Percentiles rank a stretch among this genome's conserved stretches.
These are phyloP conservation scores for Coniochaeta prunicola DNA, from an alignment of 2,329 filamentous ascomycete species.

Conservation along the genomic window DNA sequence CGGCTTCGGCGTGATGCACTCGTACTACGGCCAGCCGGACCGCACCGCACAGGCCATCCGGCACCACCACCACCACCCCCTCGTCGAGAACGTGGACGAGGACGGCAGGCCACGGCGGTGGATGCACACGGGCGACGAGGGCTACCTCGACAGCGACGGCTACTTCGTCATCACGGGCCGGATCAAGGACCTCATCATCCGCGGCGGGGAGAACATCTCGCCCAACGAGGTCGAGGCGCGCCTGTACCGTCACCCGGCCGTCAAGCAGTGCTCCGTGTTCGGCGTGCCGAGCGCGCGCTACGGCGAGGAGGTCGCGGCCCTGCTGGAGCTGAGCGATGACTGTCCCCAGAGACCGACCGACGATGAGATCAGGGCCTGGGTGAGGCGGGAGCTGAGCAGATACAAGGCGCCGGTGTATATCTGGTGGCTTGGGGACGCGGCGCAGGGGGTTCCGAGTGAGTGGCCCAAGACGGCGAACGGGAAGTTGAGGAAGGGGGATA, in stretches of 20 bases:
- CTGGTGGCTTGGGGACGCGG: constrained; percentile 77
- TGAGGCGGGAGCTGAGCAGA: constrained; percentile 57
- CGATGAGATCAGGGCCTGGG: constrained; percentile 63
- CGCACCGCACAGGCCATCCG: constrained; percentile 62
- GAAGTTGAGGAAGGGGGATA: constrained; percentile 92
- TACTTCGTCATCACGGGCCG: constrained; percentile 85
- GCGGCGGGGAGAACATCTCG: constrained; percentile 93
- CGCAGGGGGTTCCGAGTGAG: too few species aligned
- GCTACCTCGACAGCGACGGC: constrained; percentile 71
- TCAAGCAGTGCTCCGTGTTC: constrained; percentile 74
- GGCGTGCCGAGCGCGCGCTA: constrained; percentile 76
- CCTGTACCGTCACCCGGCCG: constrained; percentile 61
- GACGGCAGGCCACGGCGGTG: constrained; percentile 54
- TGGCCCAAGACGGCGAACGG: constrained; percentile 94
- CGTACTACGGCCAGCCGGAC: constrained; percentile 72
- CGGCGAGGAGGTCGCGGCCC: constrained; percentile 82
- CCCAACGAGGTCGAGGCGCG: constrained; percentile 89
- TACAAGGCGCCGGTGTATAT: constrained; percentile 83
- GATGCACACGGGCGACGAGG: constrained; percentile 94
- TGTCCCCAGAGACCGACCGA: constrained; percentile 31
- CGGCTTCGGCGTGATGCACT: constrained; percentile 86
- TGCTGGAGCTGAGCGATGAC: constrained; percentile 52
- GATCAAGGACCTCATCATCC: constrained; percentile 93
- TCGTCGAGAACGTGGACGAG: too few species aligned
- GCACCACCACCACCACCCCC: too few species aligned